Conservation (phyloP, 441 rosid species). For the Populus tomentosa region DNA sequence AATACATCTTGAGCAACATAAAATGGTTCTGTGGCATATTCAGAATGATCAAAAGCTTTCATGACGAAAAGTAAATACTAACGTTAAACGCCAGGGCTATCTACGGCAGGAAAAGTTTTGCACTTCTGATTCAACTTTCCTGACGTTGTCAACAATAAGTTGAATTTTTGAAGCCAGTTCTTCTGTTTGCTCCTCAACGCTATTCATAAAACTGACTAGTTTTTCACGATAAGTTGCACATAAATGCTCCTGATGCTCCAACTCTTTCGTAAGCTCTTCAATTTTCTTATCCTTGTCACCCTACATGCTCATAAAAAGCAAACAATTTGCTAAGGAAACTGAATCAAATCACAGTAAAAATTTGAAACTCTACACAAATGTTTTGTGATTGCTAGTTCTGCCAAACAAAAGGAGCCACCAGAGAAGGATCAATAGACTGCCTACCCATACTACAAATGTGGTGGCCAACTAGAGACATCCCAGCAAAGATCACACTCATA, state of each 20-base stretch:
- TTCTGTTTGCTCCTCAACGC: constrained; percentile 59
- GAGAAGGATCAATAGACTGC: not conserved
- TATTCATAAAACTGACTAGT: constrained; percentile 51
- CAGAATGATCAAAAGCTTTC: constrained; percentile 14
- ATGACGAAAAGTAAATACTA: not conserved
- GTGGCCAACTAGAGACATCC: not conserved
- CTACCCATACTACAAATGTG: not conserved
- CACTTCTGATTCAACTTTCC: constrained; percentile 52
- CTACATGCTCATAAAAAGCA: constrained; percentile 28
- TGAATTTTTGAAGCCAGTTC: constrained; percentile 52
- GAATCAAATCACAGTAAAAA: not conserved
- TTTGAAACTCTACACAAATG: not conserved
- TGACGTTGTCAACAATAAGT: constrained; percentile 48
- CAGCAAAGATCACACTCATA: not conserved
- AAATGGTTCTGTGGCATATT: constrained; percentile 7
- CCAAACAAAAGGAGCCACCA: not conserved
- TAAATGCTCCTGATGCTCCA: constrained; percentile 53
- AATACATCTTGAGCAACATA: constrained; percentile 4
- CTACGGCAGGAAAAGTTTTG: constrained; percentile 27
- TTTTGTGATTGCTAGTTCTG: not conserved
- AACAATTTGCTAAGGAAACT: not conserved
- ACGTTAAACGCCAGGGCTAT: constrained; percentile 19
- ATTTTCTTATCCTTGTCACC: constrained; percentile 70
- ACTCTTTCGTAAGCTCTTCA: constrained; percentile 52
- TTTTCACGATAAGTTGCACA: constrained; percentile 54